A percentile compares a stretch with the other conserved stretches of the same genome.
Evolutionary conservation across 352 stramenopile genomes (phyloP).

Genomic region (Pythium sp.): DNA sequence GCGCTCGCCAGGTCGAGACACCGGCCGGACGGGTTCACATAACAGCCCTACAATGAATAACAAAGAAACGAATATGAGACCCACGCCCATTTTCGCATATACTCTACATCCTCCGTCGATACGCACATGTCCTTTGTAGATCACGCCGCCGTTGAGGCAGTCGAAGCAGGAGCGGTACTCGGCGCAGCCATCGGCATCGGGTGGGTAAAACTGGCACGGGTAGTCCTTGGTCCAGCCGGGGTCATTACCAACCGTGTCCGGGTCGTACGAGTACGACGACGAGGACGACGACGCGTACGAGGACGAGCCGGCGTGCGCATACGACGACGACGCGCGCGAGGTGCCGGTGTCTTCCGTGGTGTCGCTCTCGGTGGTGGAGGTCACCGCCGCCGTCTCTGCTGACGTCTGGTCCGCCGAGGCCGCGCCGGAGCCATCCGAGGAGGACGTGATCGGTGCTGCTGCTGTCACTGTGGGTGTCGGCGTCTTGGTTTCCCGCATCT

Average conservation of each 20-base stretch:
- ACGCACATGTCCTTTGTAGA: slow-evolving; percentile 21
- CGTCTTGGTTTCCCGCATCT: not conserved
- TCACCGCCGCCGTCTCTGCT: not conserved
- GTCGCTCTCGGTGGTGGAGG: not conserved
- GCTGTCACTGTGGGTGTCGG: not conserved
- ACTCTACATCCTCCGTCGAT: slow-evolving; percentile 18
- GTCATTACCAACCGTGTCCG: slow-evolving; percentile 20
- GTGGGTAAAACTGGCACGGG: slow-evolving; percentile 42
- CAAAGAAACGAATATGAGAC: not conserved
- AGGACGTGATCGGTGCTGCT: not conserved
- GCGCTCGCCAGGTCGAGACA: slow-evolving; percentile 12
- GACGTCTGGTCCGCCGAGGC: slow-evolving; percentile 3
- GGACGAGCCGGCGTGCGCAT: slow-evolving; percentile 6
- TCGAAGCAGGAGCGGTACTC: slow-evolving; percentile 47
- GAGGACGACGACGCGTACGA: slow-evolving; percentile 15
- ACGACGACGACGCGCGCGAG: slow-evolving; percentile 12
- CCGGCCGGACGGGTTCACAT: slow-evolving; percentile 15
- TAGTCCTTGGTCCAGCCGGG: slow-evolving; percentile 19
- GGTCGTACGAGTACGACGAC: slow-evolving; percentile 16
- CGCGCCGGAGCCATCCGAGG: slow-evolving; percentile 8
- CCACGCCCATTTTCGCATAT: not conserved
- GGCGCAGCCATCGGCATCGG: slow-evolving; percentile 33
- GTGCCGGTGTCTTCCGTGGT: not conserved
- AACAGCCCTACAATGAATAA: slow-evolving; percentile 14
- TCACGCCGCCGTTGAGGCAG: slow-evolving; percentile 34